These are phyloP conservation scores for Geotrichum siamense DNA, from an alignment of 1,139 yeast species.

Conservation along the genomic window DNA sequence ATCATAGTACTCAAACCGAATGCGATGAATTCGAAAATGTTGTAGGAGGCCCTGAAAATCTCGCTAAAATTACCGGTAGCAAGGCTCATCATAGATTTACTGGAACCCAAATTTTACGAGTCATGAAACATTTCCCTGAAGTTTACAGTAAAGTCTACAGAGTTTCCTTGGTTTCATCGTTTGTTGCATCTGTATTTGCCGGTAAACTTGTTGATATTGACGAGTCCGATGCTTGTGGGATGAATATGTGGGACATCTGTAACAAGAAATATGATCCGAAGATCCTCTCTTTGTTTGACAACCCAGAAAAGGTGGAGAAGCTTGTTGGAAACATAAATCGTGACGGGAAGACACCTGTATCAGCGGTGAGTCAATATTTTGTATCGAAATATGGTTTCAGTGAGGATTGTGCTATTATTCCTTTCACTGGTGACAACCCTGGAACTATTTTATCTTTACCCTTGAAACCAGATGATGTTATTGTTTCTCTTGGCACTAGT, in stretches of 20 bases:
- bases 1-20: slow-evolving; percentile 75
- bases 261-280: slow-evolving; percentile 47
- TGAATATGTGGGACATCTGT: slow-evolving; percentile 70
- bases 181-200: slow-evolving; percentile 61
- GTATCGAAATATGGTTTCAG: slow-evolving; percentile 52
- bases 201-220: slow-evolving; percentile 64
- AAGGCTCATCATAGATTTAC: slow-evolving; percentile 87
- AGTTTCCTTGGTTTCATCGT: slow-evolving; percentile 72
- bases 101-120: slow-evolving; percentile 78
- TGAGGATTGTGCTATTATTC: slow-evolving; percentile 45
- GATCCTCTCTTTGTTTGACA: slow-evolving; percentile 40
- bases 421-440: slow-evolving; percentile 84
- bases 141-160: slow-evolving; percentile 50
- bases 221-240: slow-evolving; percentile 86
- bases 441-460: slow-evolving; percentile 86
- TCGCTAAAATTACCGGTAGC: slow-evolving; percentile 73
- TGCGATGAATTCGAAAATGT: slow-evolving; percentile 53
- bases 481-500: slow-evolving; percentile 81
- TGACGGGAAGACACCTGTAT: slow-evolving; percentile 35
- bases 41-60: slow-evolving; percentile 54
- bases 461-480: slow-evolving; percentile 62
- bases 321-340: slow-evolving; percentile 31
- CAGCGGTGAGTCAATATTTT: slow-evolving; percentile 41
- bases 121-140: slow-evolving; percentile 51
- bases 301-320: slow-evolving; percentile 20